phyloP scores from a whole-genome alignment of 768 basidiomycete genomes.

The Melanogaster broomeanus region DNA sequence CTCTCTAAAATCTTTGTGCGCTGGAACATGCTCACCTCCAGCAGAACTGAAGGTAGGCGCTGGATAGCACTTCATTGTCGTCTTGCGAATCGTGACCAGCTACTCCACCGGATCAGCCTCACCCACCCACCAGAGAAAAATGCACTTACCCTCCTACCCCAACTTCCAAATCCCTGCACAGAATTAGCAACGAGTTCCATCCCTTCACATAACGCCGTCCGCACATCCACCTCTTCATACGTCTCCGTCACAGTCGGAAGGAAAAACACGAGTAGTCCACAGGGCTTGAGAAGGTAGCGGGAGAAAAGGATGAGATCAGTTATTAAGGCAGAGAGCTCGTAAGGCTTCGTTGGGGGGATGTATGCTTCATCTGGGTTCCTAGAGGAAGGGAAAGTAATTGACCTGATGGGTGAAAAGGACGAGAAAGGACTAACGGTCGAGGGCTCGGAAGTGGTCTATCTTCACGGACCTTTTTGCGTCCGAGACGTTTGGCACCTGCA shows the following conservation, averaged over 20 bases:
- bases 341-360: constrained; percentile 88
- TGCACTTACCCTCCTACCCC: constrained; percentile 82
- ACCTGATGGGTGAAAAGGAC: neutral
- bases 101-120: constrained; percentile 32
- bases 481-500: constrained; percentile 81
- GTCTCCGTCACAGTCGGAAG: constrained; percentile 91
- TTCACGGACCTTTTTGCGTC: constrained; percentile 54
- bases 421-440: constrained; percentile 43
- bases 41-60: constrained; percentile 55
- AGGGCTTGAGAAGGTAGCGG: constrained; percentile 80
- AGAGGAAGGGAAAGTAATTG: neutral
- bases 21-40: constrained; percentile 58
- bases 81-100: constrained; percentile 91
- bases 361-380: constrained; percentile 62
- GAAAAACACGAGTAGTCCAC: constrained; percentile 93
- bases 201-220: constrained; percentile 75
- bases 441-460: constrained; percentile 32
- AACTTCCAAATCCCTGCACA: constrained; percentile 90
- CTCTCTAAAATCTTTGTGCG: constrained; percentile 86
- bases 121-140: neutral
- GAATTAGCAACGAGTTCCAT: constrained; percentile 91
- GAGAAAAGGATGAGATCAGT: constrained; percentile 80
- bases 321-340: constrained; percentile 85
- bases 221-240: constrained; percentile 85
- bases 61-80: constrained; percentile 41